phyloP scores from a whole-genome alignment of 345 rosid genomes.

The Abelmoschus esculentus region DNA sequence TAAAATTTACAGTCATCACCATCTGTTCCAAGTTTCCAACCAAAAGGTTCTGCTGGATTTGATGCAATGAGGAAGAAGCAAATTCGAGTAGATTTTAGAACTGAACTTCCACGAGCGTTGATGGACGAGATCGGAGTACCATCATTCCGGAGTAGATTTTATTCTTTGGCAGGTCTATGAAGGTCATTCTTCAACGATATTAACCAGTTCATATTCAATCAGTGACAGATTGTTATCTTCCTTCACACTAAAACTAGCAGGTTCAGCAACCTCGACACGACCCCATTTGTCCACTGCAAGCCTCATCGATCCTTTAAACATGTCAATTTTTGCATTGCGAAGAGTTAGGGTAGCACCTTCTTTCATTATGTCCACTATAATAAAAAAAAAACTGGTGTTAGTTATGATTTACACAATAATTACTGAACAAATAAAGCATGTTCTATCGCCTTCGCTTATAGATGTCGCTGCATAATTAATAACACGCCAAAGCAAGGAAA shows the following conservation, averaged over 20 bases:
- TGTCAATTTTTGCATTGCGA: conserved; percentile 67
- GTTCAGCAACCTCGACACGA: conserved; percentile 48
- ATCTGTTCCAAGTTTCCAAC: not conserved
- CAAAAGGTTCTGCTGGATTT: conserved; percentile 22
- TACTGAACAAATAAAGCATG: not conserved
- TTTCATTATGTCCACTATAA: conserved; percentile 71
- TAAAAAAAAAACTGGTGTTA: not conserved
- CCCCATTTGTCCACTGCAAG: conserved; percentile 70
- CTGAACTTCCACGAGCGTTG: conserved; percentile 18
- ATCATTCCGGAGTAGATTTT: conserved; percentile 28
- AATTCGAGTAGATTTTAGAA: conserved; percentile 1
- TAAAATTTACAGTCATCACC: conserved; percentile 17
- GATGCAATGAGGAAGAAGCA: not conserved
- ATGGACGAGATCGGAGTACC: conserved; percentile 26
- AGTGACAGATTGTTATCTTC: conserved; percentile 72
- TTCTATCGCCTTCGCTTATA: not conserved
- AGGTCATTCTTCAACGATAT: conserved; percentile 50
- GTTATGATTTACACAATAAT: not conserved
- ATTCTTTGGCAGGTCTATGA: conserved; percentile 17
- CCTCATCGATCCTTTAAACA: conserved; percentile 77
- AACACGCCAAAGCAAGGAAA: not conserved
- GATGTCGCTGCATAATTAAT: not conserved
- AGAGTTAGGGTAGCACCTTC: conserved; percentile 55
- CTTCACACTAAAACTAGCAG: conserved; percentile 57
- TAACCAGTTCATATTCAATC: conserved; percentile 64